Evolutionary conservation across 1,139 yeast genomes (phyloP), one percentile per base, ranked within the genome.

Genomic region (Pneumocystis wakefieldiae): DNA sequence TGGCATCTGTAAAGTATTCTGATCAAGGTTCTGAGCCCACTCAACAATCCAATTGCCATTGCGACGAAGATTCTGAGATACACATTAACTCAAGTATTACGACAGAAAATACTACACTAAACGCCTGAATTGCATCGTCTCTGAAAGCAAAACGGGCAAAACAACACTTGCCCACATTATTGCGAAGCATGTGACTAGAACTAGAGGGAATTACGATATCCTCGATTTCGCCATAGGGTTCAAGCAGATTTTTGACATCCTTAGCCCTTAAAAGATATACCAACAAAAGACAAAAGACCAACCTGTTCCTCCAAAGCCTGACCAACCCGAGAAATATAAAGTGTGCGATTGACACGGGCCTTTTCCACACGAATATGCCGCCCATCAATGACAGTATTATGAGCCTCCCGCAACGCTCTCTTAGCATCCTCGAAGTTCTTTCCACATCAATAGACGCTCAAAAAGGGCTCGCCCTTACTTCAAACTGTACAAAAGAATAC

Each of bases 61-160:
- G 12, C 58, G 65, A n/a, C 65, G 65, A 17, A 62, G 62, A 19
- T 28, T 41, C 77, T 78, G 41, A 80, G 78, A 66, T 85, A 79
- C 66, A 86, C 77, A 69, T 48, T 48, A 48, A 24, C 2, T 2
- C 14, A 79, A 81, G 0, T 53, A 55, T 62, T 28, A 8, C 24
- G 4, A 28, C 15, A 29, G 53, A 60, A 59, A 32, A 28, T 32
- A 32, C 12, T 60, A 64, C 69, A 10, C 94, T 91, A 76, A 82
- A 89, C 0, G 96, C 95, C 69, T 85, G 79, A 62, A 89, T 87
- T 2, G 97, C 97, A 73, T 90, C 96, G 72, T 88, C 95, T 61
- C 97, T 81, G 71, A 81, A 88, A 0, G 83, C 89, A 76, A 84
- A 90, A 70, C 87, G 86, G 67, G 85, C 82, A 71, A 85, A 88